A percentile compares a stretch with the other conserved stretches of the same genome.
Conservation (phyloP, 352 stramenopile genomes). For the Globisporangium uncinulatum region DNA sequence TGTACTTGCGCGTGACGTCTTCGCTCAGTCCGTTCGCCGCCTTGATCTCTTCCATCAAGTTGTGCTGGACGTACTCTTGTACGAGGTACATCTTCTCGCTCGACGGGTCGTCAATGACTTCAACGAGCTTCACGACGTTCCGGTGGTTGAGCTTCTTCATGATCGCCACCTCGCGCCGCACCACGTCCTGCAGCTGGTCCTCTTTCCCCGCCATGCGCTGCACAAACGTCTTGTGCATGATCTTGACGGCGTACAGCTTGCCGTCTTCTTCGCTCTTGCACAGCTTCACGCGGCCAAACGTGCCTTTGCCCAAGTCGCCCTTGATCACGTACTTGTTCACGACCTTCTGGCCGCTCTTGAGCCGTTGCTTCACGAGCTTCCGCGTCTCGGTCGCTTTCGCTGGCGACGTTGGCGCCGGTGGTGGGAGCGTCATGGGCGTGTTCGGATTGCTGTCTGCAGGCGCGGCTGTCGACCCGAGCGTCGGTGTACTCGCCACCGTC, state of each 20-base stretch:
- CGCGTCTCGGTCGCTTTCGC: conserved; percentile 67
- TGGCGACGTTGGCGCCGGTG: conserved; percentile 43
- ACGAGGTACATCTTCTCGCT: conserved; percentile 95
- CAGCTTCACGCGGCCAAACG: conserved; percentile 84
- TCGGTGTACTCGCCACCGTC: conserved; percentile 13
- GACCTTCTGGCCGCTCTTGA: conserved; percentile 82
- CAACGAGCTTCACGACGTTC: conserved; percentile 92
- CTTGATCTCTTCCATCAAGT: conserved; percentile 89
- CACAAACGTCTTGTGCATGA: conserved; percentile 89
- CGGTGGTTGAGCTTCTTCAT: conserved; percentile 95
- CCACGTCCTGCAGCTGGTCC: conserved; percentile 76
- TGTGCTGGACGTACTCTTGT: conserved; percentile 92
- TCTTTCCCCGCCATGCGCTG: conserved; percentile 84
- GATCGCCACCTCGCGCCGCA: conserved; percentile 91
- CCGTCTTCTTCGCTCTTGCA: conserved; percentile 75
- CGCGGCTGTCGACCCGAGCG: conserved; percentile 6
- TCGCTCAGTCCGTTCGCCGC: conserved; percentile 55
- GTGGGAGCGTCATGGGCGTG: conserved; percentile 23
- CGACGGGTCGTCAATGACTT: conserved; percentile 93
- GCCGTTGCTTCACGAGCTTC: conserved; percentile 76
- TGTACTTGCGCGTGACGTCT: conserved; percentile 75
- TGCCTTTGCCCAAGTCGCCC: conserved; percentile 86
- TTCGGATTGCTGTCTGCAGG: conserved; percentile 20
- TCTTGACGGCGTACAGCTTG: conserved; percentile 86
- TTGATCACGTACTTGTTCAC: conserved; percentile 95